phyloP scores from a whole-genome alignment of 2,329 filamentous ascomycete species.

The Leptodontidium sp. region DNA sequence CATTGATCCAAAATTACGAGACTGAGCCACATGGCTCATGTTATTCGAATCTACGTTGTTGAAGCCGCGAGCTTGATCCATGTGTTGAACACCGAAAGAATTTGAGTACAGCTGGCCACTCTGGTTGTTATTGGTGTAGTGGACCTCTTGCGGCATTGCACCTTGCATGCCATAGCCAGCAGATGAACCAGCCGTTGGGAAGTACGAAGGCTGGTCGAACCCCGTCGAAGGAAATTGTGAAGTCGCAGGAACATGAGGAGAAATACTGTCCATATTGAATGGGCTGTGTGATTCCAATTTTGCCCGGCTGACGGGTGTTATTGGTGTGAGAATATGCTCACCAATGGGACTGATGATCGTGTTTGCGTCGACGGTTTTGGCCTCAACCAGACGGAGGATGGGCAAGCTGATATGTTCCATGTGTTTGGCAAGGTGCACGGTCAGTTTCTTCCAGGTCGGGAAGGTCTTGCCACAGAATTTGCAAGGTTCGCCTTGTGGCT shows the following conservation, averaged over 20 bases:
- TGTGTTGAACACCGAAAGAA: constrained; percentile 33
- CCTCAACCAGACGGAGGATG: constrained; percentile 68
- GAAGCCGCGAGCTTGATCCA: constrained; percentile 36
- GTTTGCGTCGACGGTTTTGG: constrained; percentile 62
- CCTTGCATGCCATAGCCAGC: constrained; percentile 34
- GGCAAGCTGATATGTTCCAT: constrained; percentile 93
- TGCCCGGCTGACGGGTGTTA: constrained; percentile 39
- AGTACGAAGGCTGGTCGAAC: constrained; percentile 37
- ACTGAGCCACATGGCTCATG: constrained; percentile 32
- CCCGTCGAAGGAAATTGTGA: constrained; percentile 35
- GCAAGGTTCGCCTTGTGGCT: constrained; percentile 80
- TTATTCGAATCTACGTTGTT: constrained; percentile 29
- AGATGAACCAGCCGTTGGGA: constrained; percentile 30
- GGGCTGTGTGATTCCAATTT: constrained; percentile 43
- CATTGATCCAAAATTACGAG: constrained; percentile 33
- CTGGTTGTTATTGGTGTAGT: constrained; percentile 30
- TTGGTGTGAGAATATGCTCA: constrained; percentile 51
- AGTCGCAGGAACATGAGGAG: constrained; percentile 37
- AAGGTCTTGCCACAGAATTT: constrained; percentile 86
- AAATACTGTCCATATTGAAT: constrained; percentile 40
- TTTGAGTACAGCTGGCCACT: constrained; percentile 32
- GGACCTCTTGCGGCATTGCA: constrained; percentile 31
- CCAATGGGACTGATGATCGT: constrained; percentile 71
- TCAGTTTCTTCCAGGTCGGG: constrained; percentile 89
- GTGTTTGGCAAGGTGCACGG: constrained; percentile 91